phyloP scores from a whole-genome alignment of 2,329 filamentous ascomycete species.

The Alternaria atra region DNA sequence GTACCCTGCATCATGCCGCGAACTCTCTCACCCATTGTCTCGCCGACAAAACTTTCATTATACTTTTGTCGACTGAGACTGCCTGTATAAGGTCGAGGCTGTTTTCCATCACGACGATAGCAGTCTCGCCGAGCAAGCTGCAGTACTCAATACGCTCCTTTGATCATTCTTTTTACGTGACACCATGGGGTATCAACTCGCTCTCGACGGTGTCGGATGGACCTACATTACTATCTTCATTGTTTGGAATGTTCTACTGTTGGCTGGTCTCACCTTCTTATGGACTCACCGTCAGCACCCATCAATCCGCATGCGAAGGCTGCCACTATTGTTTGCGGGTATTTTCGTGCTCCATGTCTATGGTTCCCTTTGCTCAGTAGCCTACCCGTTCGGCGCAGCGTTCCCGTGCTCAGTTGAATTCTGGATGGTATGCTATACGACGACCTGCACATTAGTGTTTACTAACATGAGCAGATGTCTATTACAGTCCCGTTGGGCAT shows the following conservation, averaged over 20 bases:
- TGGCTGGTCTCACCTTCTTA: conserved; percentile 27
- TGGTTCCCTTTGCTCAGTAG: conserved; percentile 22
- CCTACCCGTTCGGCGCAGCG: conserved; percentile 37
- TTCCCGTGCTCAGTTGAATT: conserved; percentile 40
- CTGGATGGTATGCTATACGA: conserved; percentile 28
- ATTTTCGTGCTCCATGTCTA: conserved; percentile 40
- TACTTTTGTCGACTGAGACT: not conserved
- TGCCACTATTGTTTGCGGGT: conserved; percentile 39
- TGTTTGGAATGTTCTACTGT: conserved; percentile 28
- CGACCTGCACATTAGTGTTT: not conserved
- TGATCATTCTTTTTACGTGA: not conserved
- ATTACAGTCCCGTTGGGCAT: not conserved
- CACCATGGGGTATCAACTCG: conserved; percentile 25
- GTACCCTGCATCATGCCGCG: conserved; percentile 5
- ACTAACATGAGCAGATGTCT: not conserved
- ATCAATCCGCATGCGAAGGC: conserved; percentile 42
- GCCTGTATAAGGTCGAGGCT: conserved; percentile 10
- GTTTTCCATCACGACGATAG: not conserved
- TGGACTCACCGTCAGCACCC: conserved; percentile 40
- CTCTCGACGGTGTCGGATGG: conserved; percentile 27
- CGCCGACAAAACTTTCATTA: conserved; percentile 6
- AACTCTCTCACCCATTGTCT: conserved; percentile 1
- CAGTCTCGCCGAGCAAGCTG: conserved; percentile 3
- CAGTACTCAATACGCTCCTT: conserved; percentile 14
- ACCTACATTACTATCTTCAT: conserved; percentile 30